Conservation (phyloP, 495 filamentous ascomycete species). For the Evernia prunastri region DNA sequence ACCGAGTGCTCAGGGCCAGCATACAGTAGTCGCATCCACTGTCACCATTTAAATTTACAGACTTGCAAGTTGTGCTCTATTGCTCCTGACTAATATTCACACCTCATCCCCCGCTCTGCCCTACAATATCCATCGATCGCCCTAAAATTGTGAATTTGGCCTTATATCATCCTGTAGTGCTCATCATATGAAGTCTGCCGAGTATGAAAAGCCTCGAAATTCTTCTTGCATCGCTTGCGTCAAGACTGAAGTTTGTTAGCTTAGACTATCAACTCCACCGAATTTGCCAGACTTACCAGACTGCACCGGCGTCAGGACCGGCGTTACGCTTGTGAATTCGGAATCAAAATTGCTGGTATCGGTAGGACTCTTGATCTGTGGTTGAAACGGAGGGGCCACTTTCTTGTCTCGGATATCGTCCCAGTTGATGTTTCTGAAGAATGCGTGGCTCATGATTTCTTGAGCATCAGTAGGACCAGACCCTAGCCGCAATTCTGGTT, state of each 20-base stretch:
- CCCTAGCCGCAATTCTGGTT: constrained; percentile 86
- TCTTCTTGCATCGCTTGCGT: constrained; percentile 99
- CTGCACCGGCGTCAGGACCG: constrained; percentile 93
- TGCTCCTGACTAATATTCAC: not conserved
- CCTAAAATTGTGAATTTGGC: constrained; percentile 8
- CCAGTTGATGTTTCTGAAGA: constrained; percentile 98
- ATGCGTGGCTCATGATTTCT: constrained; percentile 98
- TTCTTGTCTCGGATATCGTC: constrained; percentile 96
- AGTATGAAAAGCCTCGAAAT: constrained; percentile 98
- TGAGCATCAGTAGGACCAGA: constrained; percentile 96
- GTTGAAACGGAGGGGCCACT: constrained; percentile 80
- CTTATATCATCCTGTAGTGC: not conserved
- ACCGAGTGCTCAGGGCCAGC: not conserved
- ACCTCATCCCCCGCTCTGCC: not conserved
- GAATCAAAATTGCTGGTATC: constrained; percentile 99
- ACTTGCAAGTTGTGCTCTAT: not conserved
- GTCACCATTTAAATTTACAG: not conserved
- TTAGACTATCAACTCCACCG: constrained; percentile 9
- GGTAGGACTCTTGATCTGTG: constrained; percentile 79
- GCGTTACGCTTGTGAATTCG: constrained; percentile 98
- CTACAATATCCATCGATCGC: not conserved
- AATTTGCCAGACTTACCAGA: constrained; percentile 62
- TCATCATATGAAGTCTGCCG: constrained; percentile 57
- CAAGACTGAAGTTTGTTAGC: constrained; percentile 56
- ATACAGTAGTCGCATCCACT: not conserved